Evolutionary conservation across 495 filamentous ascomycete species (phyloP), one percentile per base, ranked within the genome.

Genomic region (Neurospora sp.): DNA sequence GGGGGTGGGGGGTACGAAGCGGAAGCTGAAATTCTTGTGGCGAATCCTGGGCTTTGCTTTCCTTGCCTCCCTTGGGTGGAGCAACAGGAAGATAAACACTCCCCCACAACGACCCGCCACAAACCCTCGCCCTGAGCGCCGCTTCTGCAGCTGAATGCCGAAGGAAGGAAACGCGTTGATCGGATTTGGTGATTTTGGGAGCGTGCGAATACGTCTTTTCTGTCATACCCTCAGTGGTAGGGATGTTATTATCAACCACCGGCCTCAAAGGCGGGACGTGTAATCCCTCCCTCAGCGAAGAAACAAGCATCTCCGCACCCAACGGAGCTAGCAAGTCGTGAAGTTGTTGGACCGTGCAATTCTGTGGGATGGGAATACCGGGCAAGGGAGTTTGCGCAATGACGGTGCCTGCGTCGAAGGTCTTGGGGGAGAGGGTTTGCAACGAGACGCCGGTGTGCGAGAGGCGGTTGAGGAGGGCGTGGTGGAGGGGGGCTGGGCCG

Each of bases 321-420:
- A 83, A 79, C 0, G 82, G 81, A 0, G 87, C 85, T 8, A 92
- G 79, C 1, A 78, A 69, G 0, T 79, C 75, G 18, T 84, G 73
- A 1, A 86, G 79, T 11, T 71, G 59, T 0, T 39, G 0, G 0
- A 77, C 42, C 5, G 77, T 80, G 69, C 41, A 44, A 71, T 8
- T 6, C 0, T 11, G 1, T 0, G 79, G 78, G 48, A 83, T 78
- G 39, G 69, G 73, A 5, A 82, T 76, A 5, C 83, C 81, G 1
- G 83, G 79, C 0, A 62, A 69, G 0, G 79, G 72, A 1, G 84
- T 80, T 81, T 94, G 94, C 9, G 87, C 82, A 16, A 99, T 84
- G 20, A 97, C 88, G 18, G 78, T 78, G 18, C 96, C 96, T 54
- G 88, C 86, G 81, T 99, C 96, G 78, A 98, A 97, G 71, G 82